Base-by-base conservation (phyloP, 352 stramenopile genomes). In the Blastocystis sp. region DNA sequence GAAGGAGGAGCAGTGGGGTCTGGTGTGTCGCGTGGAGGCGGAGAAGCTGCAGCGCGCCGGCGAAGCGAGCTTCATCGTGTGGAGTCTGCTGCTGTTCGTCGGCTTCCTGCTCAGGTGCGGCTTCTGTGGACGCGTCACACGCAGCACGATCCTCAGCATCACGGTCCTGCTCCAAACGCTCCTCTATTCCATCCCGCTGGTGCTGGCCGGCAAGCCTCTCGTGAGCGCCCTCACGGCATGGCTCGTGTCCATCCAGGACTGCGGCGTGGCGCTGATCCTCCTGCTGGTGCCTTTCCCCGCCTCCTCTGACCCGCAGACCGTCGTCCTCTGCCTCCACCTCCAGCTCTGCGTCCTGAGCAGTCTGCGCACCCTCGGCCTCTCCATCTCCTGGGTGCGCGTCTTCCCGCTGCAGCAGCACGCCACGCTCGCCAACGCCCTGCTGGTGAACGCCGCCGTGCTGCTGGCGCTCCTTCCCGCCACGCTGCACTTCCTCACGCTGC, bases 61-160 rank as follows among this genome's bases (percentile, higher is more conserved):
- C n/a, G 64, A 74, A 17, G 64, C 45, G 64, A 74, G 24, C 64
- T 74, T 54, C 43, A 21, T 74, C 43, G n/a, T 74, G 21, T 74
- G 64, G 64, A 74, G 64, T 45, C 17, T 21, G 17, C 43, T 43
- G 21, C 40, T 74, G 24, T 74, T 74, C 34, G 7, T 38, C 4
- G 64, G 28, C 7, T 74, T 21, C 28, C 7, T 74, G 17, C 7
- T n/a, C 6, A 57, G 48, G 48, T 57, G 0, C 6, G 48, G 14
- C 6, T 57, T 7, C 6, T 14, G 48, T 57, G 6, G 48, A 57
- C 6, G 48, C 6, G 6, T 57, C 6, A 57, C 6, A 14, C 48
- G 0, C 21, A 54, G 64, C 34, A 9, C 21, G 64, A 3, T 74
- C 45, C 28, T 74, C 34, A 9, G 7, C 28, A 1, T 48, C 7